These are phyloP conservation scores for Sclerotinia borealis DNA, from an alignment of 2,329 filamentous ascomycete genomes.

Conservation along the genomic window DNA sequence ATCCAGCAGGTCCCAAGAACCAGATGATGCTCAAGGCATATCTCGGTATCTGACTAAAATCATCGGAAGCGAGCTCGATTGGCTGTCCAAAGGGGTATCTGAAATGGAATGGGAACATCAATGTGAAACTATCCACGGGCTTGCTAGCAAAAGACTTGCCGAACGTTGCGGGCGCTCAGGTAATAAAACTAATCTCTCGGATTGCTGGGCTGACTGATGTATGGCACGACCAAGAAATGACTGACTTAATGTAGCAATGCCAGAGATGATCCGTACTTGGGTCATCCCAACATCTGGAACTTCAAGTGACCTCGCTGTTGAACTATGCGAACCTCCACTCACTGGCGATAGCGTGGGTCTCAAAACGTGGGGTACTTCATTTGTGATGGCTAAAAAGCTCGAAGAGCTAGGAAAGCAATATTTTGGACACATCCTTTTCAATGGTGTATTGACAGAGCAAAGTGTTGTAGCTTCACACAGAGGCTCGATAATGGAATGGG, in stretches of 20 bases:
- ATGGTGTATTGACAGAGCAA: conserved; percentile 1
- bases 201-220: neutral
- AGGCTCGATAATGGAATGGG: neutral
- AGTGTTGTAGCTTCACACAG: neutral
- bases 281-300: conserved; percentile 42
- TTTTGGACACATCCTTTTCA: conserved; percentile 33
- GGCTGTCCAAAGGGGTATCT: conserved; percentile 45
- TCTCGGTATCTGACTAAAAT: conserved; percentile 64
- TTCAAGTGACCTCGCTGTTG: conserved; percentile 49
- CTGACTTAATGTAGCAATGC: conserved; percentile 44
- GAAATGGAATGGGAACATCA: conserved; percentile 36
- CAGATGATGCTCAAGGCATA: conserved; percentile 43
- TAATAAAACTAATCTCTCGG: conserved; percentile 31
- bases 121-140: conserved; percentile 67
- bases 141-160: conserved; percentile 71
- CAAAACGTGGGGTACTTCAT: conserved; percentile 94
- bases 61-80: conserved; percentile 59
- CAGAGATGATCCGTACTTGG: conserved; percentile 56
- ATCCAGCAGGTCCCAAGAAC: conserved; percentile 31
- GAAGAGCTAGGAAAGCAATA: conserved; percentile 34
- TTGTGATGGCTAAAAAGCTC: conserved; percentile 72
- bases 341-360: conserved; percentile 83
- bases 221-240: neutral
- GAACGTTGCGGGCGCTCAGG: conserved; percentile 77
- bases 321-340: conserved; percentile 78